A percentile compares a stretch with the other conserved stretches of the same genome.
Conservation (phyloP, 2,329 filamentous ascomycete species). For the Claviceps sp. region DNA sequence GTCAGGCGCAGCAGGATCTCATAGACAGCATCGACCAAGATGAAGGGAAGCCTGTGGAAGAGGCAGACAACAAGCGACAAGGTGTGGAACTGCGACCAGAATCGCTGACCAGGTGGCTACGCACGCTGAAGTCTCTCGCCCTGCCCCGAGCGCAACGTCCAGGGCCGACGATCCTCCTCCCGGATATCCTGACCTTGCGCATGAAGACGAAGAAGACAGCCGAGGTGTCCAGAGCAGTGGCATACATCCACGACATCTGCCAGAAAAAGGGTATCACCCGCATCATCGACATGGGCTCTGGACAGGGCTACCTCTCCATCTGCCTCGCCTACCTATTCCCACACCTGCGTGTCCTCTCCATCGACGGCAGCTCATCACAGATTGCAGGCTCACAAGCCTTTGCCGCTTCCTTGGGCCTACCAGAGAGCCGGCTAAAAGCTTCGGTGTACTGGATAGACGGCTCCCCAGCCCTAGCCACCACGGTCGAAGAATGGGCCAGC, state of each 20-base stretch:
- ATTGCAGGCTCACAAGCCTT: slow-evolving; percentile 14
- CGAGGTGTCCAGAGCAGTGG: slow-evolving; percentile 16
- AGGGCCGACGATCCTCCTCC: slow-evolving; percentile 8
- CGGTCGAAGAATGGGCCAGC: slow-evolving; percentile 15
- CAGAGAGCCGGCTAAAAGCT: slow-evolving; percentile 11
- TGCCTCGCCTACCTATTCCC: slow-evolving; percentile 17
- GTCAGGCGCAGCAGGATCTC: slow-evolving; percentile 17
- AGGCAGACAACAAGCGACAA: not conserved
- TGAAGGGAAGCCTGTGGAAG: not conserved
- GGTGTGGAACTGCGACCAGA: slow-evolving; percentile 5
- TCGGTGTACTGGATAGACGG: slow-evolving; percentile 17
- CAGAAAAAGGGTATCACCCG: slow-evolving; percentile 12
- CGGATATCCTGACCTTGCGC: slow-evolving; percentile 10
- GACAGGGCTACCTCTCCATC: slow-evolving; percentile 19
- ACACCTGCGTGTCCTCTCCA: slow-evolving; percentile 14
- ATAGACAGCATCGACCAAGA: slow-evolving; percentile 16
- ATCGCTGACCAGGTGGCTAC: slow-evolving; percentile 14
- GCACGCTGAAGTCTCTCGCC: slow-evolving; percentile 11
- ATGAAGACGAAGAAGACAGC: slow-evolving; percentile 20
- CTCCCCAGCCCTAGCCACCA: slow-evolving; percentile 8
- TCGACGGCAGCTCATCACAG: slow-evolving; percentile 19
- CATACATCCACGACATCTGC: slow-evolving; percentile 15
- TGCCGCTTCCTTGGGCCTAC: slow-evolving; percentile 12
- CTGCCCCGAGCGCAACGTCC: slow-evolving; percentile 11
- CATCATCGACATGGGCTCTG: slow-evolving; percentile 15